Evolutionary conservation across 805 yeast genomes (phyloP).

Genomic region (Priceomyces haplophilus): DNA sequence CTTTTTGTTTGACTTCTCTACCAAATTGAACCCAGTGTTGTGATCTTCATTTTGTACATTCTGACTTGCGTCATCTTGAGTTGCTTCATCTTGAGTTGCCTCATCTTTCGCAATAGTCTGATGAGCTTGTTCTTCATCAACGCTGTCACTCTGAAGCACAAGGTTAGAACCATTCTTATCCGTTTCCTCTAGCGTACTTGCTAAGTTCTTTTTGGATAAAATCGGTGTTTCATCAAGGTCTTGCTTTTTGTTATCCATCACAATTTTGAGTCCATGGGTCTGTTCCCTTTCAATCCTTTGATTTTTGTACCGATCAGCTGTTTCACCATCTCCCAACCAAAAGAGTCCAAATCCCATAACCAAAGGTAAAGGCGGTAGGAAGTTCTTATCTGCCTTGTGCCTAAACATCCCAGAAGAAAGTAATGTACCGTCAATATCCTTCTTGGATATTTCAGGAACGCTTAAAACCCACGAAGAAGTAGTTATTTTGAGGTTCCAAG

Average conservation of each 20-base stretch:
- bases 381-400: conserved; percentile 51
- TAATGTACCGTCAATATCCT: conserved; percentile 57
- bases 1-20: conserved; percentile 1
- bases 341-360: conserved; percentile 87
- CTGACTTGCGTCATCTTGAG: too few species aligned
- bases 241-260: conserved; percentile 34
- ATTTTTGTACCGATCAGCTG: conserved; percentile 31
- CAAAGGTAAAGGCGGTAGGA: conserved; percentile 75
- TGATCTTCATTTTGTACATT: too few species aligned
- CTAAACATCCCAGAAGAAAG: conserved; percentile 63
- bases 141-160: background rate
- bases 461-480: conserved; percentile 85
- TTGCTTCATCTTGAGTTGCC: background rate
- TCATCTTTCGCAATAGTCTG: background rate
- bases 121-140: background rate
- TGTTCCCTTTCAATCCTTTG: conserved; percentile 29
- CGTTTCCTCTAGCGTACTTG: too few species aligned
- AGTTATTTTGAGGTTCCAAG: conserved; percentile 85
- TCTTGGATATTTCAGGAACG: conserved; percentile 66
- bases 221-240: conserved; percentile 15
- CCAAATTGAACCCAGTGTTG: too few species aligned
- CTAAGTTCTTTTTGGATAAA: background rate
- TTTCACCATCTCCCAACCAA: conserved; percentile 66
- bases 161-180: background rate
- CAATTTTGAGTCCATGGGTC: conserved; percentile 37